A percentile compares a stretch with the other conserved stretches of the same genome.
phyloP scores from a whole-genome alignment of 1,139 yeast genomes.

The Kodamaea fungicola region DNA sequence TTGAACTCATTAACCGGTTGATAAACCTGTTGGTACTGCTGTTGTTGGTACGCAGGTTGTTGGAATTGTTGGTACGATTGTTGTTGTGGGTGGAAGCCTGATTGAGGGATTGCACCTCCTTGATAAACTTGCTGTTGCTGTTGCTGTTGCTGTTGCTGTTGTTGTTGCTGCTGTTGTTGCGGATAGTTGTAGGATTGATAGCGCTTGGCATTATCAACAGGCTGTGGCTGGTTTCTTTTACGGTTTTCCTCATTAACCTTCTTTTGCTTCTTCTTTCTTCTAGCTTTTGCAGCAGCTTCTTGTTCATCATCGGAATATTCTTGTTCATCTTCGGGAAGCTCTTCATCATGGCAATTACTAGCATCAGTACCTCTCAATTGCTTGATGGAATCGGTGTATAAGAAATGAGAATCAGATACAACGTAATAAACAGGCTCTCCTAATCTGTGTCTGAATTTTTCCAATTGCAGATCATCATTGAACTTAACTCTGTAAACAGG shows the following conservation, averaged over 20 bases:
- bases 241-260: conserved; percentile 16
- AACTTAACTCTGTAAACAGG: conserved; percentile 81
- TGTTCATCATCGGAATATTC: conserved; percentile 93
- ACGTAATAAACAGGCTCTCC: conserved; percentile 72
- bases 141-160: conserved; percentile 3
- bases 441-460: conserved; percentile 38
- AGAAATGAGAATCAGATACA: conserved; percentile 75
- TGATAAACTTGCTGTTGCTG: conserved; percentile 8
- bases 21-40: conserved; percentile 1
- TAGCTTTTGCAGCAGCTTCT: conserved; percentile 61
- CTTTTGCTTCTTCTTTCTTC: conserved; percentile 50
- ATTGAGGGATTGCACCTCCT: conserved; percentile 1
- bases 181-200: conserved; percentile 26
- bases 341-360: conserved; percentile 92
- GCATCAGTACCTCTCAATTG: conserved; percentile 87
- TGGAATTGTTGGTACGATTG: conserved; percentile 6
- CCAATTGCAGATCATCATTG: conserved; percentile 49
- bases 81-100: conserved; percentile 11
- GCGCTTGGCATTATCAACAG: conserved; percentile 9
- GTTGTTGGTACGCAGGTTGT: conserved; percentile 2
- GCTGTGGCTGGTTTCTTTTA: conserved; percentile 6
- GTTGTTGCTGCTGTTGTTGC: conserved; percentile 9
- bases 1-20: conserved; percentile 6
- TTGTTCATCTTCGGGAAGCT: conserved; percentile 86
- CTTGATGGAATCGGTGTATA: conserved; percentile 71